Evolutionary conservation across 345 rosid genomes (phyloP), one percentile per base, ranked within the genome.

Genomic region (Salix caprea): DNA sequence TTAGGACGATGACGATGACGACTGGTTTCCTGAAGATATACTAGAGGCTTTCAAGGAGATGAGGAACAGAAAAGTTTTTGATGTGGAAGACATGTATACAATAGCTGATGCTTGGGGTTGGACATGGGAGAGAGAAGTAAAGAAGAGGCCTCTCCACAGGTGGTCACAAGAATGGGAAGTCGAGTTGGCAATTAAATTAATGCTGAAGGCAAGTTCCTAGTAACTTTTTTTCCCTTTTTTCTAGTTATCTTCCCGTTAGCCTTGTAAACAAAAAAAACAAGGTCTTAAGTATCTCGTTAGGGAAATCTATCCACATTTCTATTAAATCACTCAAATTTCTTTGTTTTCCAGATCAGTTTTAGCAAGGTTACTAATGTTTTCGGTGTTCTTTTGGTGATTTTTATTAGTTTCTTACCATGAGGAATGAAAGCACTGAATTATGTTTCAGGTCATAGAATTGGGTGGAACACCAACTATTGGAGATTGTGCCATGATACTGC

Each of bases 151-250:
- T 78, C 97, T 97, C 23, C 88, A 60, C 81, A 90, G 82, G 74
- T 93, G 99, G 99, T 90, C 99, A 65, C 99, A 91, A 65, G 99
- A 95, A 74, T 88, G 93, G 97, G 99, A 95, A 85, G 99, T 93
- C 66, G 97, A 90, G 81, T 86, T 95, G 85, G 97, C 97, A 16
- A 82, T 93, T 73, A 80, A 85, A 84, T 54, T 93, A 78, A 87
- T 93, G 93, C 79, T 84, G 61, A 95, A 93, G 97, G 99, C 81
- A 88, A 56, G 89, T 82, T 66, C 70, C 52, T 76, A 2, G 71
- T 60, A 46, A 58, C 65, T 52, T 12, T 66, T 11, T 76, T 68
- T 66, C 5, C 48, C n/a, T 75, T 28, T 44, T 44, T 46, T 46
- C 52, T 46, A 46, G 52, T 14, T 46, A 3, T 46, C 52, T 14